A percentile compares a stretch with the other conserved stretches of the same genome.
phyloP scores from a whole-genome alignment of 2,329 filamentous ascomycete genomes.

The Aspergillus persii region DNA sequence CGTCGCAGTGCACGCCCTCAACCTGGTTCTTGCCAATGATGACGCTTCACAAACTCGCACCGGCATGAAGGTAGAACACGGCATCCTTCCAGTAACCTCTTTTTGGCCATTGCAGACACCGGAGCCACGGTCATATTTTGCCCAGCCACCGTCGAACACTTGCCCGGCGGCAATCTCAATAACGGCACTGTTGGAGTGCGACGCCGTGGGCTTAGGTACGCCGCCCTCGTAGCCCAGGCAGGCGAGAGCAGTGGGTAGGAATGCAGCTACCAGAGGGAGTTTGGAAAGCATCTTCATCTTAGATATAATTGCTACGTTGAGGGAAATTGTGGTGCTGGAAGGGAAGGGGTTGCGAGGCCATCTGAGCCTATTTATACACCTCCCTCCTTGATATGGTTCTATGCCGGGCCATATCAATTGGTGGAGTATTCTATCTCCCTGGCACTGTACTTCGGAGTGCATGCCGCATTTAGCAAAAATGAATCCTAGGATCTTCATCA shows the following conservation, averaged over 20 bases:
- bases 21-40: constrained; percentile 48
- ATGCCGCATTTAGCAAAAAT: not conserved
- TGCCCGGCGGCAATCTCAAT: constrained; percentile 44
- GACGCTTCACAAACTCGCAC: constrained; percentile 48
- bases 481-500: not conserved
- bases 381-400: too few relatives aligned
- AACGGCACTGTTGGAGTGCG: constrained; percentile 24
- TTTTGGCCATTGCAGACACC: constrained; percentile 44
- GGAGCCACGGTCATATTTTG: constrained; percentile 41
- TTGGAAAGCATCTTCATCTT: not conserved
- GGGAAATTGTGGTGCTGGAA: not conserved
- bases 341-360: not conserved
- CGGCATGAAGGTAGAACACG: constrained; percentile 43
- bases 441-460: not conserved
- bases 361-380: not conserved
- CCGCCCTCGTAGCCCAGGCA: constrained; percentile 19
- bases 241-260: constrained; percentile 15
- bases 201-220: constrained; percentile 9
- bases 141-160: constrained; percentile 51
- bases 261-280: not conserved
- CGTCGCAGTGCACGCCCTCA: constrained; percentile 50
- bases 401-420: not conserved
- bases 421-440: not conserved
- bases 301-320: not conserved
- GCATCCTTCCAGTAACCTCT: constrained; percentile 46